Evolutionary conservation across 495 filamentous ascomycete genomes (phyloP), one percentile per base, ranked within the genome.

Genomic region (Xylaria longipes): DNA sequence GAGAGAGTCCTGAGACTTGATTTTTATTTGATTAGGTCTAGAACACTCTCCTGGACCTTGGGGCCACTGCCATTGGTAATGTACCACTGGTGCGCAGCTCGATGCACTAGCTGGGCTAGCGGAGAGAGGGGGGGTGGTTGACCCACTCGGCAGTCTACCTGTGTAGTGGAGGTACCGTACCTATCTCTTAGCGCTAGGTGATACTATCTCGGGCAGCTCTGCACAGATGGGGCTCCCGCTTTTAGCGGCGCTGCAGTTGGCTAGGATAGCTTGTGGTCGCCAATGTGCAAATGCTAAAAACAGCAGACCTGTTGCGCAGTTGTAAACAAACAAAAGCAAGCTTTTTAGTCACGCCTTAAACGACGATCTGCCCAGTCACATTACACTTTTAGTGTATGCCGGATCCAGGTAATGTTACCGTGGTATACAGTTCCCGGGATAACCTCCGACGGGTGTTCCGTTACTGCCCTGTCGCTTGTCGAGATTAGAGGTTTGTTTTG

Each of bases 171-270:
- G 57, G 17, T 60, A 37, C 12, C 33, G 37, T 63, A 63, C 60
- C 25, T 63, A 27, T 33, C 35, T 63, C 60, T 63, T 22, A 37
- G 57, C 57, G 31, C 31, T 60, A n/a, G n/a, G n/a, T n/a, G n/a
- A n/a, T n/a, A 20, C 57, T 60, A 58, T 57, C 65, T 45, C 46
- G 33, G 50, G 65, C 14, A 54, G 29, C 60, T 70, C 25, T 46
- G 61, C n/a, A n/a, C 14, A 31, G 29, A 45, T 71, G 69, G 50
- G 69, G 61, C 50, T 71, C 69, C 69, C 69, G 69, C 62, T 71
- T 71, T 71, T 71, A 71, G 69, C 52, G 69, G 69, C 62, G 17
- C 69, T 66, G 62, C 46, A 43, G 15, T 31, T 27, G 11, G 41
- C 22, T 63, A 33, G 22, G 41, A 33, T 63, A 33, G 22, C 35